A percentile compares a stretch with the other conserved stretches of the same genome.
Evolutionary conservation across 1,139 yeast species (phyloP).

Genomic region (Zygotorulaspora mrakii): DNA sequence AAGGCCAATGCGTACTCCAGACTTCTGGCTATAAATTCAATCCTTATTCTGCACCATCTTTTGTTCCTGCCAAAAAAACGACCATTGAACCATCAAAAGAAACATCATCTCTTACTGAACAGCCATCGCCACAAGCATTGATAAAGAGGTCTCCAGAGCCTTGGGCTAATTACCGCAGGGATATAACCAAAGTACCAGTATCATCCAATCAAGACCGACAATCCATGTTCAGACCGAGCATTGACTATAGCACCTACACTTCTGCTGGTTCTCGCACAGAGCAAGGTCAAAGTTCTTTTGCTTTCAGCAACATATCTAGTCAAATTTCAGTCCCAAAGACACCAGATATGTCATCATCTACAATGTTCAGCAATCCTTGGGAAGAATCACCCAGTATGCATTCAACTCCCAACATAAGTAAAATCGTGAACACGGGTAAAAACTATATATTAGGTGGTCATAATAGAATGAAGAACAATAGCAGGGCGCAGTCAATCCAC

Average conservation of each 20-base stretch:
- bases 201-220: constrained; percentile 1
- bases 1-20: no score
- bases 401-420: constrained; percentile 16
- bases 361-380: constrained; percentile 18
- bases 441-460: constrained; percentile 37
- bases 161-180: not conserved
- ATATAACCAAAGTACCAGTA: not conserved
- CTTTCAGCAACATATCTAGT: constrained; percentile 5
- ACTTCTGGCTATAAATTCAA: constrained; percentile 18
- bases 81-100: not conserved
- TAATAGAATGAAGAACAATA: constrained; percentile 30
- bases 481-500: constrained; percentile 37
- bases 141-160: not conserved
- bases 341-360: constrained; percentile 14
- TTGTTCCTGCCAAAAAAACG: constrained; percentile 21
- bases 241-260: not conserved
- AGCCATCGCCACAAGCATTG: not conserved
- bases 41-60: constrained; percentile 25
- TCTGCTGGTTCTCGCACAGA: constrained; percentile 2
- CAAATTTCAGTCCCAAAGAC: constrained; percentile 18
- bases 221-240: not conserved
- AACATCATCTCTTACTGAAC: not conserved
- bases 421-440: constrained; percentile 34
- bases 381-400: constrained; percentile 16
- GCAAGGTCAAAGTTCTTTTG: constrained; percentile 3